Evolutionary conservation across 306 rosid genomes (phyloP).

Genomic region (Quercus alba): DNA sequence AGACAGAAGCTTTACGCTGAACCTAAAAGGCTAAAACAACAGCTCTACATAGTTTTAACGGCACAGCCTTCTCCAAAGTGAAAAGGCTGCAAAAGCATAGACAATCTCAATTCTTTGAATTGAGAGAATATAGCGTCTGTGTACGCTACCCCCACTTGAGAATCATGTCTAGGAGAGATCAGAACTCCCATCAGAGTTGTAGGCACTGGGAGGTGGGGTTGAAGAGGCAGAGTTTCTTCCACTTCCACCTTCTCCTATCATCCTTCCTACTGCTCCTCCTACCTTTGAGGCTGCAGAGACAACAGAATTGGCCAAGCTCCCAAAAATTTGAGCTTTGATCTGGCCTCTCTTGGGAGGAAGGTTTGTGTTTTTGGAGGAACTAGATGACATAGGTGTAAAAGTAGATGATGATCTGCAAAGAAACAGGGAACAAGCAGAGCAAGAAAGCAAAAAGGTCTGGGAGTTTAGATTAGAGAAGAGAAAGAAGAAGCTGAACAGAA

Average conservation of each 20-base stretch:
- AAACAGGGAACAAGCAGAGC: not conserved
- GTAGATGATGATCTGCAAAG: not conserved
- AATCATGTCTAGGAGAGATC: not conserved
- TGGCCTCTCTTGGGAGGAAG: slow-evolving; percentile 32
- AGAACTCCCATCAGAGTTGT: slow-evolving; percentile 18
- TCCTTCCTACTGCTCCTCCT: slow-evolving; percentile 4
- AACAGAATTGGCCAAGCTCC: slow-evolving; percentile 20
- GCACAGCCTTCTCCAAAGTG: too few species aligned
- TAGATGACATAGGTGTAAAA: slow-evolving; percentile 12
- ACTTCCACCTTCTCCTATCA: not conserved
- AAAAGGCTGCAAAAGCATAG: too few species aligned
- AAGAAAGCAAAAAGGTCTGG: not conserved
- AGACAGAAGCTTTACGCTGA: too few species aligned
- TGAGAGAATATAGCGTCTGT: not conserved
- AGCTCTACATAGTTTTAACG: too few species aligned
- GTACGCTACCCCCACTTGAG: not conserved
- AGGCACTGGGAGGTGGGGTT: slow-evolving; percentile 28
- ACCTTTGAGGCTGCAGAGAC: slow-evolving; percentile 11
- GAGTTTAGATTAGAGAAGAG: not conserved
- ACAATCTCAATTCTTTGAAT: not conserved
- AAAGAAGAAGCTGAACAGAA: too few species aligned
- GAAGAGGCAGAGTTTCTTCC: slow-evolving; percentile 17
- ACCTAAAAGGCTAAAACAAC: too few species aligned
- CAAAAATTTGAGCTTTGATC: slow-evolving; percentile 35
- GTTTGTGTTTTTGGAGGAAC: not conserved